These are phyloP conservation scores for Capronia americana DNA, from an alignment of 2,329 filamentous ascomycete species.

Conservation along the genomic window DNA sequence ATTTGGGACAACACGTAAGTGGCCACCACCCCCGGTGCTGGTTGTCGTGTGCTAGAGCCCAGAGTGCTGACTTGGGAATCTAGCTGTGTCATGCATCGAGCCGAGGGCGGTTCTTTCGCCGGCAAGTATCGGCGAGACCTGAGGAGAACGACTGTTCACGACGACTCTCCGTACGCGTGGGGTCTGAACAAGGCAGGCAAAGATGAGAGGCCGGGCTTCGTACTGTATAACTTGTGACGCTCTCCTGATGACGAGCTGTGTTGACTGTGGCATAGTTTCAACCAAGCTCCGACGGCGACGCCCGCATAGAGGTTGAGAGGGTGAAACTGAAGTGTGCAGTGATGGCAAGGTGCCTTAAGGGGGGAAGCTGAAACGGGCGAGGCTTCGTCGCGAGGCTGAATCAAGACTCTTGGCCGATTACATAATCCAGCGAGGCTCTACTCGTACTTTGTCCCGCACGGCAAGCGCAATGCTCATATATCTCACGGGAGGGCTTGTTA, in stretches of 20 bases:
- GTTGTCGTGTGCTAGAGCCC: neutral
- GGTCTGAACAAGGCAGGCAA: constrained; percentile 49
- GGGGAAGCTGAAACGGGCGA: neutral
- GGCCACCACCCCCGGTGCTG: neutral
- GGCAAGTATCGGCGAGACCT: constrained; percentile 60
- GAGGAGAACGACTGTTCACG: constrained; percentile 64
- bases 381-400: constrained; percentile 17
- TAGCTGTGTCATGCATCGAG: constrained; percentile 61
- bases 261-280: constrained; percentile 16
- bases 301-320: neutral
- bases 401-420: constrained; percentile 9
- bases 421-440: neutral
- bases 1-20: constrained; percentile 63
- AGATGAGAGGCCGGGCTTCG: constrained; percentile 42
- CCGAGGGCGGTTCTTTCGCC: constrained; percentile 56
- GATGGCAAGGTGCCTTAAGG: neutral
- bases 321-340: neutral
- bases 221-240: constrained; percentile 26
- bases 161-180: constrained; percentile 53
- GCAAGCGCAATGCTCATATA: neutral
- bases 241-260: neutral
- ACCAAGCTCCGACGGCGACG: constrained; percentile 4
- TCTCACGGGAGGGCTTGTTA: neutral
- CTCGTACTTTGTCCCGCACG: constrained; percentile 13
- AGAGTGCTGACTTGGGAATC: constrained; percentile 7